Evolutionary conservation across 2,329 filamentous ascomycete species (phyloP).

Genomic region (Rutstroemia sydowiana): DNA sequence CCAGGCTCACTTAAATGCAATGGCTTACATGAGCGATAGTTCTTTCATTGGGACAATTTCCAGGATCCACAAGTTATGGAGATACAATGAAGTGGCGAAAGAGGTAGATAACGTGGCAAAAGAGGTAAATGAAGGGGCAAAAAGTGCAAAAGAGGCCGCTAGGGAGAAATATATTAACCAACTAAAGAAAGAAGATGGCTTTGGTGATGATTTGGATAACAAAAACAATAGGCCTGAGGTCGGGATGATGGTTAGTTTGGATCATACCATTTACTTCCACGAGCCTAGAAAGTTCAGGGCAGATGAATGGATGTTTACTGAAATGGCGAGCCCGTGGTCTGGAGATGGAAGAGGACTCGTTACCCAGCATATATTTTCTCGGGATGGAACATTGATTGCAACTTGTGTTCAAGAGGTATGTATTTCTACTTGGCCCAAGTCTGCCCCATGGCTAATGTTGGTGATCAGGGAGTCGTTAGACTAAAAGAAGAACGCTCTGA

Average conservation of each 20-base stretch:
- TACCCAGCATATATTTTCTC: conserved; percentile 63
- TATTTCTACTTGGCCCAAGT: neutral
- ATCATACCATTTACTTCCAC: conserved; percentile 67
- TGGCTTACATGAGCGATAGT: conserved; percentile 89
- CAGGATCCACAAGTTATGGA: conserved; percentile 72
- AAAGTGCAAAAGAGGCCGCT: conserved; percentile 26
- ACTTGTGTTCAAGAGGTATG: conserved; percentile 70
- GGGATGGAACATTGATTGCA: conserved; percentile 65
- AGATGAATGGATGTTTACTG: conserved; percentile 72
- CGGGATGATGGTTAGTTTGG: conserved; percentile 80
- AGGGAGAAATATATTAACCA: conserved; percentile 44
- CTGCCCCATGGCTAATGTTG: conserved; percentile 6
- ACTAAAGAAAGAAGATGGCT: conserved; percentile 27
- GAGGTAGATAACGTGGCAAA: conserved; percentile 23
- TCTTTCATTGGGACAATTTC: conserved; percentile 89
- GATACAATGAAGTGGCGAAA: conserved; percentile 44
- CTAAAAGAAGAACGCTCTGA: conserved; percentile 19
- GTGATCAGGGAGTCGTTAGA: conserved; percentile 26
- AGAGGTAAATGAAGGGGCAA: neutral
- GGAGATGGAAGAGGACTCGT: conserved; percentile 72
- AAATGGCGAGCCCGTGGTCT: conserved; percentile 76
- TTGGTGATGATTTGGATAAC: conserved; percentile 41
- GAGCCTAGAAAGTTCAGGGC: conserved; percentile 50
- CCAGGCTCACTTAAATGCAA: conserved; percentile 73
- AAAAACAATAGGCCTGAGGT: conserved; percentile 48